Evolutionary conservation across 1,284 basidiomycete species (phyloP), one percentile per base, ranked within the genome.

Genomic region (Neonothopanus nambi): DNA sequence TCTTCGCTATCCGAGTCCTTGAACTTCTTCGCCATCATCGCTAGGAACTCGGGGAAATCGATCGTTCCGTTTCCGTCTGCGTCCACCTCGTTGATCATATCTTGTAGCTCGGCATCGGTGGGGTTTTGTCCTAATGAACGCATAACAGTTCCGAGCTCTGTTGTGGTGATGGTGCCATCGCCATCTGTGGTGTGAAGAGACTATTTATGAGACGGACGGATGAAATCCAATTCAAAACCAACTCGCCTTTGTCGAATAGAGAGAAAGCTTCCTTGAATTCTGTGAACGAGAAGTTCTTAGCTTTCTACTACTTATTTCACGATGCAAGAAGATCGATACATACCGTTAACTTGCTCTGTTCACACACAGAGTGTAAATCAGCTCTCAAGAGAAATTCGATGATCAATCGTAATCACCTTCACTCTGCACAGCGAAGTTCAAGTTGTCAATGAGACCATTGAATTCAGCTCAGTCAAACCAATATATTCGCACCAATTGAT

Each of bases 11-110:
- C 95, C 18, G 92, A 93, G 70, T 96, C 91, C 70, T 49, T 33
- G 17, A 89, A 87, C 89, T 96, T 95, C 68, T 93, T 86, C 48
- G 92, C 91, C 95, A 98, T 97, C 87, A 98, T 94, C 57, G 90
- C 7, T 24, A 88, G 73, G 75, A 92, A 89, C 65, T 92, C 90
- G 57, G 87, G 87, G 70, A 93, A 93, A 72, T 93, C 91, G 70
- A 94, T 93, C 60, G 88, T 91, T 59, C 91, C 91, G 62, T 81
- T 81, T 17, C 79, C 76, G 63, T 81, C 80, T 24, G 74, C 76
- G 64, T 84, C 81, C 30, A 46, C 47, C 71, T 90, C 88, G 73
- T 87, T 89, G 77, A 91, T 91, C 91, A 95, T 95, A 74, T 93
- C 90, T 69, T 90, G 86, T 40, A 94, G 76, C 74, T 95, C 90